Conservation (phyloP, 2,329 filamentous ascomycete genomes). For the Ceratocystis lukuohia region DNA sequence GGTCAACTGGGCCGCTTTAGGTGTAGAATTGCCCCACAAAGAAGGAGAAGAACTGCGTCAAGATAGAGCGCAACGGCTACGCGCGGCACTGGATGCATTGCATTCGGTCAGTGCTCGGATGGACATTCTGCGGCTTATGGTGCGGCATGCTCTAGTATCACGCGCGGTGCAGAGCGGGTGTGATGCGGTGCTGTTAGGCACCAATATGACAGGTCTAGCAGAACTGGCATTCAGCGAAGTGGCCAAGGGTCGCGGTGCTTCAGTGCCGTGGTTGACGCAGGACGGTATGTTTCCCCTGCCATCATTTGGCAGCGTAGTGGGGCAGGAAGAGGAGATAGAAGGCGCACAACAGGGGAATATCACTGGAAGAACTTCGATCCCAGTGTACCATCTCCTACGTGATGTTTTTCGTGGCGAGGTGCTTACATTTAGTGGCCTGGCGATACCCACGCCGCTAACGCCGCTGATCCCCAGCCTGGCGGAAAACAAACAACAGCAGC, state of each 20-base stretch:
- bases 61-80: slow-evolving; percentile 31
- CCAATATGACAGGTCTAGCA: slow-evolving; percentile 77
- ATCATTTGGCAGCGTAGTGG: slow-evolving; percentile 22
- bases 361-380: slow-evolving; percentile 20
- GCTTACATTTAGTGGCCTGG: slow-evolving; percentile 46
- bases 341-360: not conserved
- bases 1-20: slow-evolving; percentile 42
- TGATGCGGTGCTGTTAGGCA: slow-evolving; percentile 64
- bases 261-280: slow-evolving; percentile 65
- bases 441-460: slow-evolving; percentile 36
- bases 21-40: slow-evolving; percentile 28
- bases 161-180: slow-evolving; percentile 47
- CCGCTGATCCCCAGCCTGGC: slow-evolving; percentile 31
- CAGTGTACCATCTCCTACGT: slow-evolving; percentile 64
- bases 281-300: slow-evolving; percentile 47
- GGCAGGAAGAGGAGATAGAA: not conserved
- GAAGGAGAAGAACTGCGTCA: slow-evolving; percentile 41
- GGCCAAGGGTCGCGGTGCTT: slow-evolving; percentile 78
- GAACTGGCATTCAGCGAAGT: slow-evolving; percentile 76
- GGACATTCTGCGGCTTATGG: slow-evolving; percentile 59
- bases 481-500: slow-evolving; percentile 23
- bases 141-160: slow-evolving; percentile 56
- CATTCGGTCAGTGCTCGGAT: slow-evolving; percentile 61
- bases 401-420: slow-evolving; percentile 79
- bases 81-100: slow-evolving; percentile 44